Percentiles rank a stretch among this genome's conserved stretches.
Evolutionary conservation across 306 rosid species (phyloP).

Genomic region (Corylus heterophylla): DNA sequence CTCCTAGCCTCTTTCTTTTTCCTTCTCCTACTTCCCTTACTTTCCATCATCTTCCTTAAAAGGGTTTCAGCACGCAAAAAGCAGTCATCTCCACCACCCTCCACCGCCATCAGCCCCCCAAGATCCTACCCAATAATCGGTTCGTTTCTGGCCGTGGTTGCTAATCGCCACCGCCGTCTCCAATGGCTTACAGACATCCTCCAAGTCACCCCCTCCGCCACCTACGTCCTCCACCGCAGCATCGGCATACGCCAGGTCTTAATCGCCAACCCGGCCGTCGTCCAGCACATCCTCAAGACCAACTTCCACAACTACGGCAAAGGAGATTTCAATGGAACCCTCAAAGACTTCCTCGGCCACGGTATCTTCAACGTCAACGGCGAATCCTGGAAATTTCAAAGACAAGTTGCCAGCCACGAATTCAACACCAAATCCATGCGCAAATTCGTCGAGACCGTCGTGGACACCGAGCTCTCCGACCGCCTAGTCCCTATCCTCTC

Average conservation of each 20-base stretch:
- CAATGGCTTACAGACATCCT: slow-evolving; percentile 63
- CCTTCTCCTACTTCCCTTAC: slow-evolving; percentile 10
- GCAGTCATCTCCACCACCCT: background rate
- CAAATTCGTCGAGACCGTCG: slow-evolving; percentile 59
- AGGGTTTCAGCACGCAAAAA: background rate
- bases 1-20: background rate
- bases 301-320: slow-evolving; percentile 56
- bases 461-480: slow-evolving; percentile 50
- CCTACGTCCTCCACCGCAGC: slow-evolving; percentile 53
- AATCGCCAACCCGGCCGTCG: slow-evolving; percentile 60
- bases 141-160: slow-evolving; percentile 32
- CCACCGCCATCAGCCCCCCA: slow-evolving; percentile 36
- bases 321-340: slow-evolving; percentile 26
- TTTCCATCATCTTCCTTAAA: slow-evolving; percentile 27
- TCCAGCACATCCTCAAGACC: slow-evolving; percentile 68
- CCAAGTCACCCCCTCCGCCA: slow-evolving; percentile 46
- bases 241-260: slow-evolving; percentile 40
- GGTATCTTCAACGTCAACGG: slow-evolving; percentile 68
- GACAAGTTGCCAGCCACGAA: slow-evolving; percentile 60
- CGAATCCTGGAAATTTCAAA: slow-evolving; percentile 55
- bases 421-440: slow-evolving; percentile 54
- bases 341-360: slow-evolving; percentile 64
- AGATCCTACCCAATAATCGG: slow-evolving; percentile 63
- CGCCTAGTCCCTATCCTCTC: slow-evolving; percentile 57
- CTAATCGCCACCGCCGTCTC: slow-evolving; percentile 44